Evolutionary conservation across 2,329 filamentous ascomycete genomes (phyloP), one percentile per base, ranked within the genome.

Genomic region (Lecanicillium sp.): DNA sequence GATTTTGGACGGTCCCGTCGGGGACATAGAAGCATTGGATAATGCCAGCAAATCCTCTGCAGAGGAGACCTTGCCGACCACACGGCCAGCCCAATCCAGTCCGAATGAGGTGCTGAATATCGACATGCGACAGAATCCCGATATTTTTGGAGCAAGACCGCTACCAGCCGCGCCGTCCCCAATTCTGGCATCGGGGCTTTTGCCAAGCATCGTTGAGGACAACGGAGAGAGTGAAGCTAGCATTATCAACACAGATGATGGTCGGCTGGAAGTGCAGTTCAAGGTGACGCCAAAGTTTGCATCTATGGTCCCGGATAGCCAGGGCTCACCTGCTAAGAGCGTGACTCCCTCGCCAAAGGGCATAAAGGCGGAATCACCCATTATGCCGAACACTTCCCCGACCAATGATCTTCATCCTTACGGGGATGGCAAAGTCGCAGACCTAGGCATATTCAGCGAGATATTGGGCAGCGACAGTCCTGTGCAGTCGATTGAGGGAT

Each of bases 101-200:
- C 40, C n/a, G 19, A 45, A 47, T 5, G 50, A 49, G 9, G 46
- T 60, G 9, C 45, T 57, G n/a, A 54, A 55, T 27, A 55, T 61
- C 22, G 59, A 63, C 39, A 53, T 60, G 49, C 58, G 52, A 4
- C 49, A 56, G 36, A 57, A 58, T 7, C 55, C 46, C 3, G 55
- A 62, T 40, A 62, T 62, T n/a, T 62, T 62, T 29, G 50, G 53
- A 4, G 42, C 46, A 1, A 44, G 53, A 10, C 14, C 37, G 2
- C 44, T 45, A 2, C 48, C 45, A 13, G 13, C 22, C 4, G 18
- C 13, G n/a, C 15, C 33, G 5, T 39, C 41, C 2, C 27, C 41
- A n/a, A 28, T 32, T 9, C 6, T 40, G 12, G 20, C 19, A 10
- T 27, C 31, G 10, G 20, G 25, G 9, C 32, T 38, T 12, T 25